A percentile compares a stretch with the other conserved stretches of the same genome.
Evolutionary conservation across 768 basidiomycete genomes (phyloP).

Genomic region (Suillus spraguei): DNA sequence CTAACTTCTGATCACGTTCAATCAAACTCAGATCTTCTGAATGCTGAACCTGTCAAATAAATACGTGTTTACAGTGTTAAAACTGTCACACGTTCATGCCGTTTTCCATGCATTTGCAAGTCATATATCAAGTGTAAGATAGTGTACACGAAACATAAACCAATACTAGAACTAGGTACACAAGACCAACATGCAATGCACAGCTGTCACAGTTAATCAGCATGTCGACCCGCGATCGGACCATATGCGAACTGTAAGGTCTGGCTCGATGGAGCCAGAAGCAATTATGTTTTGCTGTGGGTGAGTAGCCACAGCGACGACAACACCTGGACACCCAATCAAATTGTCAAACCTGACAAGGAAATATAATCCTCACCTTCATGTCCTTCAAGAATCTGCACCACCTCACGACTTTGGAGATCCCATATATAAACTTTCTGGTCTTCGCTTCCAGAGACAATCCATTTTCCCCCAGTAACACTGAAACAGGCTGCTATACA

Average conservation of each 20-base stretch:
- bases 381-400: conserved; percentile 80
- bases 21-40: conserved; percentile 49
- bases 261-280: conserved; percentile 83
- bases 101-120: conserved; percentile 15
- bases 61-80: conserved; percentile 1
- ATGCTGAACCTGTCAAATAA: conserved; percentile 62
- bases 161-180: conserved; percentile 13
- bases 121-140: conserved; percentile 11
- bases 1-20: background rate
- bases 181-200: background rate
- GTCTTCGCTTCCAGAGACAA: conserved; percentile 91
- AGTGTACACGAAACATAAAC: conserved; percentile 13
- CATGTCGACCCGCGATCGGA: conserved; percentile 44
- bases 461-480: conserved; percentile 86
- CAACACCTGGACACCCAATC: conserved; percentile 11
- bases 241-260: conserved; percentile 85
- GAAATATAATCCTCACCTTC: conserved; percentile 46
- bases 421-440: conserved; percentile 91
- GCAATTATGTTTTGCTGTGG: conserved; percentile 87
- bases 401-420: conserved; percentile 81
- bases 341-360: background rate
- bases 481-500: conserved; percentile 86
- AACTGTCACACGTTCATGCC: background rate
- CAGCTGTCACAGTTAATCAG: conserved; percentile 15
- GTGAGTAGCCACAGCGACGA: conserved; percentile 51